Percentiles rank a stretch among this genome's conserved stretches.
These are phyloP conservation scores for Bassia scoparia DNA, from an alignment of 148 eudicot genomes.

Conservation along the genomic window DNA sequence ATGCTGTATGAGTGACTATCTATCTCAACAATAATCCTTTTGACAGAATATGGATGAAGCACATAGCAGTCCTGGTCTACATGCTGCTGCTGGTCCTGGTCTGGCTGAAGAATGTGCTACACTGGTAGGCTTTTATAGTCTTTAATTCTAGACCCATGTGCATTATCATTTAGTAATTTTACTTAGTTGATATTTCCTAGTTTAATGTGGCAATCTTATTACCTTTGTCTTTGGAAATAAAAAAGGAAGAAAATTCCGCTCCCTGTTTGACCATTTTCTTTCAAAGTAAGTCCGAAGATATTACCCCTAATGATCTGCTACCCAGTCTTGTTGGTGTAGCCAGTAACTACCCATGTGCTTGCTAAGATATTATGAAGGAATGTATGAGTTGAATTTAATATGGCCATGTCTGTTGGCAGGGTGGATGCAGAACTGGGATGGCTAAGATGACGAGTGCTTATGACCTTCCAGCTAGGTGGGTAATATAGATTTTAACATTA, in stretches of 20 bases:
- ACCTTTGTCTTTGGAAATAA: not conserved
- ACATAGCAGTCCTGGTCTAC: slow-evolving; percentile 95
- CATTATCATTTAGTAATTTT: not conserved
- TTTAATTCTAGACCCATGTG: not conserved
- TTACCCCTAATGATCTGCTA: not conserved
- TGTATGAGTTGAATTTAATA: slow-evolving; percentile 7
- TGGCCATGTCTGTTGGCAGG: slow-evolving; percentile 46
- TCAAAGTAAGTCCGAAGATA: not conserved
- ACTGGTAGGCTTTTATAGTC: slow-evolving; percentile 46
- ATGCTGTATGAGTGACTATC: not conserved
- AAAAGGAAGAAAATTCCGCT: too few species aligned
- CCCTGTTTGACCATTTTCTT: too few species aligned
- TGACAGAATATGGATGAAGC: slow-evolving; percentile 91
- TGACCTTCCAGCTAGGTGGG: slow-evolving; percentile 96
- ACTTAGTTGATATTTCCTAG: not conserved
- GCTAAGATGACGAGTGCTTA: slow-evolving; percentile 93
- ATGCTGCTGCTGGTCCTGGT: slow-evolving; percentile 97
- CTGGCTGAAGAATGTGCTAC: slow-evolving; percentile 95
- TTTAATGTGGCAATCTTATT: not conserved
- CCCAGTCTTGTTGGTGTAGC: not conserved
- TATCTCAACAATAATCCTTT: slow-evolving; percentile 6
- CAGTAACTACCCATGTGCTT: slow-evolving; percentile 1
- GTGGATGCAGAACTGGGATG: slow-evolving; percentile 99
- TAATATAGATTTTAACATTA: not conserved
- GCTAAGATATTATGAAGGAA: not conserved